phyloP scores from a whole-genome alignment of 148 eudicot genomes.

The Heliamphora exappendiculata region DNA sequence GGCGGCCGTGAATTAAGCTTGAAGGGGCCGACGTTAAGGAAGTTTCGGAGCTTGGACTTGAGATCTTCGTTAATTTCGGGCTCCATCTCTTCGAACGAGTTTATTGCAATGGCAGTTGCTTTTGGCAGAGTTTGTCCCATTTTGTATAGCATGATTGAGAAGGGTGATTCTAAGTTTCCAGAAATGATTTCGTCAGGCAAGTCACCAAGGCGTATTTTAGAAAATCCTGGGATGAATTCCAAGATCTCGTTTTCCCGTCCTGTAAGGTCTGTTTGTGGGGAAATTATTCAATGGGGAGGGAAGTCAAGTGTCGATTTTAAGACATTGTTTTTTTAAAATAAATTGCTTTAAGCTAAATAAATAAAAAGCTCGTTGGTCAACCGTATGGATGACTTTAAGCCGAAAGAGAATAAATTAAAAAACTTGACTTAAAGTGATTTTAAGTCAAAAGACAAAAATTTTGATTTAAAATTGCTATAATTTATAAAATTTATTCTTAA shows the following conservation, averaged over 20 bases:
- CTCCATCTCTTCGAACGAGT: conserved; percentile 47
- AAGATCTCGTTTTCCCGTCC: conserved; percentile 22
- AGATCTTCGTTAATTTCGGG: conserved; percentile 30
- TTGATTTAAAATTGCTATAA: no score
- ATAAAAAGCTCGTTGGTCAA: no score
- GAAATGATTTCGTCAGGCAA: conserved; percentile 35
- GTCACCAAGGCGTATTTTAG: conserved; percentile 30
- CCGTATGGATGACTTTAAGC: no score
- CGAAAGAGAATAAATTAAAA: no score
- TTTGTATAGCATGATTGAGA: conserved; percentile 45
- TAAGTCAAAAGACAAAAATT: no score
- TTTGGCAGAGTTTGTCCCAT: conserved; percentile 32
- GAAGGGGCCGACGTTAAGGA: conserved; percentile 55
- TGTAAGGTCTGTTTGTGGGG: conserved; percentile 16
- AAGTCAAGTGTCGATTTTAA: no score
- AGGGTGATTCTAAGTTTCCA: conserved; percentile 40
- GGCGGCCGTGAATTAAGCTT: conserved; percentile 28
- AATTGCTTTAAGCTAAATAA: no score
- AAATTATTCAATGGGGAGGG: no score
- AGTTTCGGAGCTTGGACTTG: conserved; percentile 26
- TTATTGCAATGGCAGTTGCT: conserved; percentile 38
- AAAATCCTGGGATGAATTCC: conserved; percentile 44
- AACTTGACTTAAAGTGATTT: no score
- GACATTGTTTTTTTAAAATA: no score
- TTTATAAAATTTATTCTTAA: no score